Evolutionary conservation across 1,284 basidiomycete species (phyloP), one percentile per base, ranked within the genome.

Genomic region (Heterobasidion occidentale): DNA sequence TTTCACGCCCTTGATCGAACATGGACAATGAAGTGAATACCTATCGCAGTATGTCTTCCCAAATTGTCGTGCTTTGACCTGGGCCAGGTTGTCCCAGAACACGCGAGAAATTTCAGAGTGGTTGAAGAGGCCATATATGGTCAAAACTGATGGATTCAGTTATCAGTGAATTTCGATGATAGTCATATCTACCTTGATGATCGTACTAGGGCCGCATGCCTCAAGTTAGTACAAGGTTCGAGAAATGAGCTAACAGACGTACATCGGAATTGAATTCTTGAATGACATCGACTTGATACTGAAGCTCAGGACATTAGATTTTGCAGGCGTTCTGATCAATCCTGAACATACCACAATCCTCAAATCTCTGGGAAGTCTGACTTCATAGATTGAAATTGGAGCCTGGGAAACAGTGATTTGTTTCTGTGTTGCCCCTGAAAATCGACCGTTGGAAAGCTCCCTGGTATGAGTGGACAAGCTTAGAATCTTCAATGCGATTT

Each of bases 361-460:
- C 20, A 75, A 68, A 62, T 86, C 83, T 0, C 76, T 61, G 1
- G 81, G 83, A 78, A 87, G 81, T 64, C 86, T 86, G 0, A 86
- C 85, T 63, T 86, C 84, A 54, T 77, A 88, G 8, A 88, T 77
- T 0, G 85, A 83, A 8, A 84, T 42, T 9, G 54, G 45, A 9
- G 46, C 51, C 20, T 36, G 55, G 3, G 70, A 58, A 0, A 75
- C 77, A 35, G 74, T 81, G 14, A 88, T 68, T n/a, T 74, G 68
- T 66, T 85, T 87, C 60, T 87, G 83, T 58, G 88, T 88, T 59
- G 86, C 81, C 7, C 75, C 74, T 0, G 84, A 86, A 64, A 88
- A 87, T 59, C 83, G 77, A 0, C 86, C 85, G 7, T 78, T 77
- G 0, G 84, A 87, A 3, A 87, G 71, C 57, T 86, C 80, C 62